phyloP scores from a whole-genome alignment of 306 rosid species.

The Purshia tridentata region DNA sequence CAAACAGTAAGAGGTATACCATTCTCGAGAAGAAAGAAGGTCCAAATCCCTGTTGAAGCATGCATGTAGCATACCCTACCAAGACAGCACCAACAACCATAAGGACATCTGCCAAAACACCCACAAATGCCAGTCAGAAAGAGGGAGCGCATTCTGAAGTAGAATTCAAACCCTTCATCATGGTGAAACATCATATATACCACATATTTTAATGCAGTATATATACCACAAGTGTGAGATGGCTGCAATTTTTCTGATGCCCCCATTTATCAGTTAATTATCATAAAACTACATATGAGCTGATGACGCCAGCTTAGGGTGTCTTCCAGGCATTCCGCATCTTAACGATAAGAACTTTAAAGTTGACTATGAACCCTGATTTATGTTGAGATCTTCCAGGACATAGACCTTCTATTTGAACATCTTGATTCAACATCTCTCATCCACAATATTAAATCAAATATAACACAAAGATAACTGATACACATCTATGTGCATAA shows the following conservation, averaged over 20 bases:
- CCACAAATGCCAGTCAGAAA: slow-evolving; percentile 13
- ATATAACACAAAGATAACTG: neutral
- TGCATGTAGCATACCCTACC: slow-evolving; percentile 82
- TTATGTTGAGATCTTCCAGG: neutral
- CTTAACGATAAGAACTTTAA: neutral
- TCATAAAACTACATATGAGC: neutral
- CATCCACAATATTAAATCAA: neutral
- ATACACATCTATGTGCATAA: neutral
- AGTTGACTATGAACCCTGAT: slow-evolving; percentile 1
- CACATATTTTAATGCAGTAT: neutral
- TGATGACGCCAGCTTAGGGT: neutral
- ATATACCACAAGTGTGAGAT: neutral
- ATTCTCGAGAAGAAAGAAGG: slow-evolving; percentile 53
- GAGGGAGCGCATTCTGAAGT: slow-evolving; percentile 4
- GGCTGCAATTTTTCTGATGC: neutral
- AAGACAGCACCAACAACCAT: slow-evolving; percentile 83
- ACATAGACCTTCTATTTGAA: slow-evolving; percentile 8
- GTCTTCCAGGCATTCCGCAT: neutral
- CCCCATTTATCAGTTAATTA: neutral
- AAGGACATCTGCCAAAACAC: slow-evolving; percentile 72
- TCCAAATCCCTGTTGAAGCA: slow-evolving; percentile 87
- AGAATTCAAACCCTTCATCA: slow-evolving; percentile 1
- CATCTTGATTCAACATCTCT: neutral
- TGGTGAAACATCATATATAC: neutral
- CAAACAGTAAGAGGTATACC: slow-evolving; percentile 35